These are phyloP conservation scores for Lavandula angustifolia DNA, from an alignment of 257 asterid genomes.

Conservation along the genomic window DNA sequence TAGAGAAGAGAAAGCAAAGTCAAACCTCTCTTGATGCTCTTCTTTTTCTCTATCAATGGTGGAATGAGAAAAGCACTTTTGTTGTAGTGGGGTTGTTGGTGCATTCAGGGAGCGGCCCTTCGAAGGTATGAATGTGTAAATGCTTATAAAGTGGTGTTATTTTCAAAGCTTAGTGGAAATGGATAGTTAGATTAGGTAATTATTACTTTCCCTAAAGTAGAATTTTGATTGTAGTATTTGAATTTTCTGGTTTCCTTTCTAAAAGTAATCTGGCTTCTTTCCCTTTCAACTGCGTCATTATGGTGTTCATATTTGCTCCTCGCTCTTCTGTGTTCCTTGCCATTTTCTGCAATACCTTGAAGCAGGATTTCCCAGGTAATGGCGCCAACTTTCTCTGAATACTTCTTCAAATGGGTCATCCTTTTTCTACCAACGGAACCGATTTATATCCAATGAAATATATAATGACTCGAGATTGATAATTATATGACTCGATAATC, in stretches of 20 bases:
- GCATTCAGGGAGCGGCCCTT: slow-evolving; percentile 61
- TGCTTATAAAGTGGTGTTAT: slow-evolving; percentile 35
- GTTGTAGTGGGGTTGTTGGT: slow-evolving; percentile 59
- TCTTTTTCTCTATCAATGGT: slow-evolving; percentile 49
- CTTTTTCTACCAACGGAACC: too few species aligned
- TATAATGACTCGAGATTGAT: too few species aligned
- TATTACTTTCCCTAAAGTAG: slow-evolving; percentile 46
- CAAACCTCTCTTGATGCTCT: slow-evolving; percentile 49
- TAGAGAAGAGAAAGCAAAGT: slow-evolving; percentile 47
- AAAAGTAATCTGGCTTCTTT: slow-evolving; percentile 38
- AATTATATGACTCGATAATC: too few species aligned
- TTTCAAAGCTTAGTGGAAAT: slow-evolving; percentile 43
- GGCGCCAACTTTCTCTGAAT: too few species aligned
- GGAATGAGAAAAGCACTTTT: slow-evolving; percentile 66
- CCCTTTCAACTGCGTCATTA: slow-evolving; percentile 37
- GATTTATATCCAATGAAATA: too few species aligned
- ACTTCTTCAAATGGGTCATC: too few species aligned
- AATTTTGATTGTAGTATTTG: slow-evolving; percentile 30
- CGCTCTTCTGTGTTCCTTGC: too few species aligned
- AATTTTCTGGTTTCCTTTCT: slow-evolving; percentile 34
- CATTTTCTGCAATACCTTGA: too few species aligned
- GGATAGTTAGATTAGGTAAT: slow-evolving; percentile 42
- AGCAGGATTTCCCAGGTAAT: too few species aligned
- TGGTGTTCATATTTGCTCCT: slow-evolving; percentile 19
- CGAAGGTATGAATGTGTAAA: slow-evolving; percentile 32